Conservation (phyloP, 805 yeast species). For the Suhomyces sp. region DNA sequence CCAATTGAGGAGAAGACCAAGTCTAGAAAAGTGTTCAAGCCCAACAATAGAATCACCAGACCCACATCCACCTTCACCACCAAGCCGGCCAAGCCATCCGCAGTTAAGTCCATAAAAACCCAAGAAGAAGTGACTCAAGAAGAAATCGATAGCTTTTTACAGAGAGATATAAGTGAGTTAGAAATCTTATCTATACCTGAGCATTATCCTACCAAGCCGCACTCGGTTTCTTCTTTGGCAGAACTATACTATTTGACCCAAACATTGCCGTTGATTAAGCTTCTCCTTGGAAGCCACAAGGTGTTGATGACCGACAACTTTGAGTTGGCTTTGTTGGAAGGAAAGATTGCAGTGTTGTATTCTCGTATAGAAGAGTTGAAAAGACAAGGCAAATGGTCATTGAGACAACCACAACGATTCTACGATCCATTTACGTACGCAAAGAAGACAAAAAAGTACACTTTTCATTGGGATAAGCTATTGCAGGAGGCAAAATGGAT, state of each 20-base stretch:
- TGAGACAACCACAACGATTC: constrained; percentile 75
- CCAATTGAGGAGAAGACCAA: neutral
- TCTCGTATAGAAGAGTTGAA: constrained; percentile 90
- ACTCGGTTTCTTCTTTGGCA: constrained; percentile 59
- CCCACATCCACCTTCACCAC: neutral
- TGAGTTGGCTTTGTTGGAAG: constrained; percentile 83
- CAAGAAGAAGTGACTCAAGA: constrained; percentile 20
- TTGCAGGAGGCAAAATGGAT: constrained; percentile 82
- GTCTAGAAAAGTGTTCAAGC: neutral
- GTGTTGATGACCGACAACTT: constrained; percentile 79
- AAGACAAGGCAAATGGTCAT: constrained; percentile 84
- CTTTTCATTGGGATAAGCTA: constrained; percentile 69
- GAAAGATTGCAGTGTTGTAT: constrained; percentile 84
- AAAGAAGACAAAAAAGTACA: constrained; percentile 24
- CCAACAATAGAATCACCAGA: neutral
- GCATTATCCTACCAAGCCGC: constrained; percentile 39
- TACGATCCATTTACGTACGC: constrained; percentile 56
- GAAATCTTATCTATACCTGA: constrained; percentile 42
- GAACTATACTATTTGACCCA: constrained; percentile 87
- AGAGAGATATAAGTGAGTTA: constrained; percentile 26
- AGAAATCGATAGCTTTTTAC: constrained; percentile 20
- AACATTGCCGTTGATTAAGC: constrained; percentile 76
- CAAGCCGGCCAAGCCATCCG: constrained; percentile 3
- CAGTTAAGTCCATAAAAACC: constrained; percentile 15
- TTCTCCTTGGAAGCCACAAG: constrained; percentile 83